Percentiles rank a stretch among this genome's conserved stretches.
Evolutionary conservation across 2,329 filamentous ascomycete species (phyloP).

Genomic region (Chaetomium strumarium): DNA sequence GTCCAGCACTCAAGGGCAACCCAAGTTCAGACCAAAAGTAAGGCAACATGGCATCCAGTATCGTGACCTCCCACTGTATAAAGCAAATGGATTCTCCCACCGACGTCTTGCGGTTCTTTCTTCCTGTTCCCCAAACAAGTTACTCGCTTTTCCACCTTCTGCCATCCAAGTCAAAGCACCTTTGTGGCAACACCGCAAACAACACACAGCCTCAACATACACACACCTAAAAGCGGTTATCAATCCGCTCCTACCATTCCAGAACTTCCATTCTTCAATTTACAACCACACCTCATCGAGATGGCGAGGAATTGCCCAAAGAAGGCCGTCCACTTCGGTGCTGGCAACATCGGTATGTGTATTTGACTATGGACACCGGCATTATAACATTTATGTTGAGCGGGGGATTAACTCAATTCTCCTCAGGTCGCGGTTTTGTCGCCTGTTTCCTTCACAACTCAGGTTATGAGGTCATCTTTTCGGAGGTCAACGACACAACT

Average conservation of each 20-base stretch:
- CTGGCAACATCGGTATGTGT: slow-evolving; percentile 69
- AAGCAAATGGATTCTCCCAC: slow-evolving; percentile 7
- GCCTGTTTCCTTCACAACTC: slow-evolving; percentile 91
- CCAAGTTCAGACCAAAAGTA: background rate
- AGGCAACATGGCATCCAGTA: background rate
- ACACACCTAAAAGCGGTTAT: background rate
- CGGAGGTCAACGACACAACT: slow-evolving; percentile 82
- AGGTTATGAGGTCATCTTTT: slow-evolving; percentile 92
- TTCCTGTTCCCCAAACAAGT: background rate
- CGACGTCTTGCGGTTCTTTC: slow-evolving; percentile 4
- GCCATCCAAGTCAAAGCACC: background rate
- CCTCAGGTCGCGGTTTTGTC: slow-evolving; percentile 66
- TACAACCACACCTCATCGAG: slow-evolving; percentile 6
- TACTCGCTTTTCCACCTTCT: background rate
- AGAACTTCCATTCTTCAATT: background rate
- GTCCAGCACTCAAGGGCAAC: background rate
- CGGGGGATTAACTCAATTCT: background rate
- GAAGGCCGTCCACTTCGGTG: slow-evolving; percentile 79
- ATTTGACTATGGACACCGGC: background rate
- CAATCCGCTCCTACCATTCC: background rate
- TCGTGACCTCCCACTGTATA: slow-evolving; percentile 4
- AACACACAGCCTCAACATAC: background rate
- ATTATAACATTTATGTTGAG: too few species aligned
- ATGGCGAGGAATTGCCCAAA: slow-evolving; percentile 33
- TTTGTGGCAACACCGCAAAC: background rate